phyloP scores from a whole-genome alignment of 768 basidiomycete species.

The Lactarius pseudohatsudake region DNA sequence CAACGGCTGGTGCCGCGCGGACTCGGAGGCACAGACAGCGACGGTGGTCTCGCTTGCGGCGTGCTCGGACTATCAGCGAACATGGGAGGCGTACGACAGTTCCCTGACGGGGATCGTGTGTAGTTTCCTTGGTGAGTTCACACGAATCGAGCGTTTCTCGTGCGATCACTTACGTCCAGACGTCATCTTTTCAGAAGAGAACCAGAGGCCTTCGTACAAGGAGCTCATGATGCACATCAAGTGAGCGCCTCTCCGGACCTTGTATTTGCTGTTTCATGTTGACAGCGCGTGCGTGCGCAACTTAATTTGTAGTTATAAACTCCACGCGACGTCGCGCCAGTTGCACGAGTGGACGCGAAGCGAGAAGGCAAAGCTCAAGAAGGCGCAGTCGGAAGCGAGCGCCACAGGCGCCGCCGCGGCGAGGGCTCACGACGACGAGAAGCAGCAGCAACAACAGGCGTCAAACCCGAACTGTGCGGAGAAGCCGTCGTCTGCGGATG shows the following conservation, averaged over 20 bases:
- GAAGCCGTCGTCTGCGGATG: slow-evolving; percentile 9
- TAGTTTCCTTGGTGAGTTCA: slow-evolving; percentile 15
- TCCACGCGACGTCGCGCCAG: slow-evolving; percentile 13
- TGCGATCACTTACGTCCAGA: not conserved
- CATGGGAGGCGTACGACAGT: slow-evolving; percentile 30
- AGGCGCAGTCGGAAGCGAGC: not conserved
- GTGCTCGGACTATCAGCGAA: slow-evolving; percentile 30
- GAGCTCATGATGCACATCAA: slow-evolving; percentile 28
- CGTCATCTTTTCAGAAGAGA: slow-evolving; percentile 1
- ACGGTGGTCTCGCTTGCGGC: slow-evolving; percentile 28
- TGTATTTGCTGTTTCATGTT: not conserved
- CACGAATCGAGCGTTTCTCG: no score
- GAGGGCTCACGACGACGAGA: not conserved
- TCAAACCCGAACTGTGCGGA: not conserved
- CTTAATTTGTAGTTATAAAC: slow-evolving; percentile 10
- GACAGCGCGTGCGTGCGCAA: not conserved
- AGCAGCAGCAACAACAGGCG: not conserved
- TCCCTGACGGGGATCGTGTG: slow-evolving; percentile 28
- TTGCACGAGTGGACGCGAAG: slow-evolving; percentile 26
- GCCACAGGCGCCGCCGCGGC: not conserved
- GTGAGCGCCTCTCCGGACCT: not conserved
- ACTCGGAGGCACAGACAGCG: slow-evolving; percentile 7
- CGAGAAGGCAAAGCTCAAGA: slow-evolving; percentile 16
- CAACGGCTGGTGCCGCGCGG: slow-evolving; percentile 27
- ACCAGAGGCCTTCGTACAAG: slow-evolving; percentile 25